Base-by-base conservation (phyloP, 306 rosid species). In the Chamaecrista fasciculata region DNA sequence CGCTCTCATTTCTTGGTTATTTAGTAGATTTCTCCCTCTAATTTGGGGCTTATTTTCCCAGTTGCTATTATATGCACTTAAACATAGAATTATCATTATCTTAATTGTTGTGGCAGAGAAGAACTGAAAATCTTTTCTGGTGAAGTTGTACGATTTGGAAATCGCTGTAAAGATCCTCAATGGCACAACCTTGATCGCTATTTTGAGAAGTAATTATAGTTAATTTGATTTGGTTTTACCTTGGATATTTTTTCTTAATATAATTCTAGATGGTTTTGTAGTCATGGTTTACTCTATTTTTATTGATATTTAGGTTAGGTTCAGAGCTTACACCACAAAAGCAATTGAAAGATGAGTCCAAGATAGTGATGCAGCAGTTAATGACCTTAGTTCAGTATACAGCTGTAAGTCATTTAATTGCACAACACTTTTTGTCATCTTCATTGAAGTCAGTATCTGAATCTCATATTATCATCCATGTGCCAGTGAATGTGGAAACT, bases 101-200 rank as follows among this genome's bases (percentile, higher is more conserved):
- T 74, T 82, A 73, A 62, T 71, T 65, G 57, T 80, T 79, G 78
- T 84, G 84, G 74, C 99, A 95, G 99, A 83, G 97, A 95, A 76
- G 97, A 95, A 66, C 81, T 95, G 80, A 87, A 83, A 80, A 80
- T 91, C 48, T 95, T 95, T 80, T 81, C 90, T 4, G 90, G 97
- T 53, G 99, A 95, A 86, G 97, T 95, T 74, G 96, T 95, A 31
- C 97, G 99, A 20, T 95, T 95, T 78, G 99, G 99, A 75, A 95
- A 95, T 86, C 96, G 93, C 63, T 95, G 99, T 72, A 91, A 89
- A 84, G 97, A 95, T 85, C 99, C 99, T 76, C 99, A 95, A 66
- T 95, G 99, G 99, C 99, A 95, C 78, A 81, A 95, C 72, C 79
- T 95, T 75, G 82, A 95, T 71, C 93, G 99, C 80, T 95, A 89